Evolutionary conservation across 805 yeast genomes (phyloP).

Genomic region (Yueomyces sp.): DNA sequence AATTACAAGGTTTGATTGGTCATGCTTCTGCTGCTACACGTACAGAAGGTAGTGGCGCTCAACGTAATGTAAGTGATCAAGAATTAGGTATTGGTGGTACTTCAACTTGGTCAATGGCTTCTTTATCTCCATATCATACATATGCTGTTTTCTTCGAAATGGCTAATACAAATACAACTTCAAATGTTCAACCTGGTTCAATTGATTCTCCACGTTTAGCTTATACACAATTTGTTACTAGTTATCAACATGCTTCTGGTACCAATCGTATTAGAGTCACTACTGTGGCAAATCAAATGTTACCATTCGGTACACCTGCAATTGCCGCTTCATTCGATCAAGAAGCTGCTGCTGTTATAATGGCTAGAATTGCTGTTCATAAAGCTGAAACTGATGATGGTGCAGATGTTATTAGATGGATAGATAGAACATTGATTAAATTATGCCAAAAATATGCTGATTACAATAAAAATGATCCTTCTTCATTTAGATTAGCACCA

Average conservation of each 20-base stretch:
- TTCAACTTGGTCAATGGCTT: conserved; percentile 70
- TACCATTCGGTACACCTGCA: conserved; percentile 39
- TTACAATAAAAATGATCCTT: conserved; percentile 71
- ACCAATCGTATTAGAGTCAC: conserved; percentile 79
- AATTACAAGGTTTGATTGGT: conserved; percentile 83
- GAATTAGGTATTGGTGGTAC: conserved; percentile 91
- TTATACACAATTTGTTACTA: conserved; percentile 72
- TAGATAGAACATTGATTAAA: conserved; percentile 78
- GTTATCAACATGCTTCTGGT: conserved; percentile 87
- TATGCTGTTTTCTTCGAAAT: conserved; percentile 84
- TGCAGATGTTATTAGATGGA: conserved; percentile 85
- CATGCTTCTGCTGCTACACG: conserved; percentile 65
- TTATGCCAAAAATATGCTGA: conserved; percentile 88
- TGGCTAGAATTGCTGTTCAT: conserved; percentile 80
- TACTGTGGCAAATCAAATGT: conserved; percentile 46
- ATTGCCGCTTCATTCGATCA: conserved; percentile 68
- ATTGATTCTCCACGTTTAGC: conserved; percentile 23
- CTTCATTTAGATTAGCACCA: conserved; percentile 67
- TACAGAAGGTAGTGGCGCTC: conserved; percentile 28
- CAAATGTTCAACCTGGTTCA: conserved; percentile 2
- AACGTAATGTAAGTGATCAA: conserved; percentile 65
- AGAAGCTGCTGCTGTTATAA: conserved; percentile 89
- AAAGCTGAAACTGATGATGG: conserved; percentile 74
- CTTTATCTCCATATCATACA: conserved; percentile 73
- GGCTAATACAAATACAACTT: conserved; percentile 22